Base-by-base conservation (phyloP, 345 rosid genomes). In the Gossypium longicalyx region DNA sequence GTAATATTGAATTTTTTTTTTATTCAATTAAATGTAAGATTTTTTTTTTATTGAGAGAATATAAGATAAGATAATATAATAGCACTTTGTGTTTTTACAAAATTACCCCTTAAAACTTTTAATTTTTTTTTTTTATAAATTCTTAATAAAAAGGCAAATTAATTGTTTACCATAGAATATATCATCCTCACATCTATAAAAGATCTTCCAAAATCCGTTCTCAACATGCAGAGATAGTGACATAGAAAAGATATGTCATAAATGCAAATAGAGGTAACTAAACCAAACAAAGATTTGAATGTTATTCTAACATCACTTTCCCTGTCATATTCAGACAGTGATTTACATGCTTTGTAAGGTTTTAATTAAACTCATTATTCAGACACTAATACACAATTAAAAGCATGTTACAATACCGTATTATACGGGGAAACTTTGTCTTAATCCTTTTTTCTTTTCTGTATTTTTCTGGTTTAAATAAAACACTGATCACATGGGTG, bases 401-500 rank as follows among this genome's bases (percentile, higher is more conserved):
- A 53, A 19, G 64, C 80, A 78, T 45, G 81, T 77, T 80, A 69
- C 25, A n/a, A 51, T 38, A 7, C 77, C 83, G 75, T 56, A 80
- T n/a, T 12, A 72, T 29, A 60, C 71, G 81, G 80, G 41, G 54
- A 48, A 61, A 54, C 12, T 73, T 78, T 81, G 84, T 76, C 74
- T 25, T 25, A 9, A 48, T 38, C 57, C 66, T 63, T 41, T 59
- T 66, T 76, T 45, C 57, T 71, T 63, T 41, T 66, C 70, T 76
- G 80, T 65, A 51, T 74, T 77, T 22, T 66, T 67, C 17, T 20
- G 19, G 67, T 71, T 57, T 78, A 70, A 52, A 80, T 71, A 75
- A 81, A 67, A 19, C 22, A 43, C 20, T 48, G 22, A 38, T 74
- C 82, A 79, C 84, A 81, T 81, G 86, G 69, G 49, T 13, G 74